Evolutionary conservation across 352 stramenopile genomes (phyloP).

Genomic region (Thraustochytrium striatum): DNA sequence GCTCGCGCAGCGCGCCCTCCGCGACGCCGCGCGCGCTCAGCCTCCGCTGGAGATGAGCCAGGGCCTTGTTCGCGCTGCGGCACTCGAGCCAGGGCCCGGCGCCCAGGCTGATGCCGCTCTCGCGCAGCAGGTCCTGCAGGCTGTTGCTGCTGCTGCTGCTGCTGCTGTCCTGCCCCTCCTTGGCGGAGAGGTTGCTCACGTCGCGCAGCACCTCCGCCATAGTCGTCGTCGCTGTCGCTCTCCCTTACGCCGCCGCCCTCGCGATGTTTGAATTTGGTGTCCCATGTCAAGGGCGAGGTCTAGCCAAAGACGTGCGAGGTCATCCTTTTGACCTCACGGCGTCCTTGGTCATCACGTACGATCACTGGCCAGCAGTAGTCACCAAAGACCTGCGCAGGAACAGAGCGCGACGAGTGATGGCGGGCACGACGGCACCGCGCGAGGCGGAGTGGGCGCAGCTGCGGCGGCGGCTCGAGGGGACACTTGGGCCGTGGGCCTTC

Average conservation of each 20-base stretch:
- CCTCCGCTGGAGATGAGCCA: too few relatives aligned
- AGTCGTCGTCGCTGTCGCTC: too few relatives aligned
- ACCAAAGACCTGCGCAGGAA: too few relatives aligned
- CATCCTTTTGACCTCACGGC: constrained; percentile 6
- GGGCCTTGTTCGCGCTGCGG: too few relatives aligned
- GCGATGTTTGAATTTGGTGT: too few relatives aligned
- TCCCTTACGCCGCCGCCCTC: too few relatives aligned
- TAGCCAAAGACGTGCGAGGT: constrained; percentile 15
- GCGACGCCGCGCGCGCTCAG: neutral
- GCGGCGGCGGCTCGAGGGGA: neutral
- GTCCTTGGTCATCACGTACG: neutral
- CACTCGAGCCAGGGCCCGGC: too few relatives aligned
- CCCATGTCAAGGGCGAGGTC: too few relatives aligned
- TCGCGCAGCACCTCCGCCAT: constrained; percentile 11
- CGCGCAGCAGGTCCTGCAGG: neutral
- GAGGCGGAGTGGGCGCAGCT: constrained; percentile 23
- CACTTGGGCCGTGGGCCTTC: neutral
- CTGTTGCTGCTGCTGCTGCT: too few relatives aligned
- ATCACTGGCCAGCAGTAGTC: too few relatives aligned
- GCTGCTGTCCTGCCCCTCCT: too few relatives aligned
- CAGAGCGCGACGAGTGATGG: neutral
- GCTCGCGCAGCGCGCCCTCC: neutral
- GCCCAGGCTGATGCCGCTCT: too few relatives aligned
- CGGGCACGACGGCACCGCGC: neutral
- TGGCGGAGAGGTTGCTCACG: constrained; percentile 9